These are phyloP conservation scores for Ustilago esculenta DNA, from an alignment of 1,284 basidiomycete species.

Conservation along the genomic window DNA sequence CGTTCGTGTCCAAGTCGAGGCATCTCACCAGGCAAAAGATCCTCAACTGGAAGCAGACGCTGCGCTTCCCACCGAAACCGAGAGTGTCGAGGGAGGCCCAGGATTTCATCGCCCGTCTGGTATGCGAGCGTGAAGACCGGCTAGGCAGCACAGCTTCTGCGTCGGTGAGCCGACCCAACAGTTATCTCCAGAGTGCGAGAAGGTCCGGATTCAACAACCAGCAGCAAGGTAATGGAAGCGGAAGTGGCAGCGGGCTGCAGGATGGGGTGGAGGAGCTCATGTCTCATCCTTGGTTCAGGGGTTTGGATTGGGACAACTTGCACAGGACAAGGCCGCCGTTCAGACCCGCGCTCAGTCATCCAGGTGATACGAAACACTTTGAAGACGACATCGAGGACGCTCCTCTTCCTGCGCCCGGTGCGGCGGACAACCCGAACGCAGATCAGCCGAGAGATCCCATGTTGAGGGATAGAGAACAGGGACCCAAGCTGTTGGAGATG, in stretches of 20 bases:
- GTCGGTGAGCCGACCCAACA: constrained; percentile 79
- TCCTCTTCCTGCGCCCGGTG: constrained; percentile 88
- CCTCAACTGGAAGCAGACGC: constrained; percentile 86
- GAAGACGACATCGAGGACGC: constrained; percentile 82
- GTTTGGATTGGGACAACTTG: constrained; percentile 55
- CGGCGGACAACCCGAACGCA: constrained; percentile 72
- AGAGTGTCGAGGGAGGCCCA: constrained; percentile 84
- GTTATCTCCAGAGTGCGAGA: constrained; percentile 77
- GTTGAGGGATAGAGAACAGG: constrained; percentile 82
- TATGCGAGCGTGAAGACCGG: constrained; percentile 93
- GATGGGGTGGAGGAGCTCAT: constrained; percentile 91
- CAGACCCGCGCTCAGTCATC: constrained; percentile 76
- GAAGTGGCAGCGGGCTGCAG: constrained; percentile 48
- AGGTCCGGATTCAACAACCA: constrained; percentile 76
- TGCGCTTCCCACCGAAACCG: constrained; percentile 86
- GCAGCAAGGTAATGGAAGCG: constrained; percentile 60
- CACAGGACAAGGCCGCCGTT: constrained; percentile 80
- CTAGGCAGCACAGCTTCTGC: constrained; percentile 79
- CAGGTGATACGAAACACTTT: constrained; percentile 66
- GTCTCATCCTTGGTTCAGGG: constrained; percentile 70
- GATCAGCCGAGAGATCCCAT: constrained; percentile 88
- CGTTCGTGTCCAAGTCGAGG: constrained; percentile 69
- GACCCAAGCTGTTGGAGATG: constrained; percentile 83
- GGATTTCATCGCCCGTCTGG: constrained; percentile 83
- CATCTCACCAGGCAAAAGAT: constrained; percentile 65